phyloP scores from a whole-genome alignment of 352 stramenopile genomes.

The Pythium plurisporium region DNA sequence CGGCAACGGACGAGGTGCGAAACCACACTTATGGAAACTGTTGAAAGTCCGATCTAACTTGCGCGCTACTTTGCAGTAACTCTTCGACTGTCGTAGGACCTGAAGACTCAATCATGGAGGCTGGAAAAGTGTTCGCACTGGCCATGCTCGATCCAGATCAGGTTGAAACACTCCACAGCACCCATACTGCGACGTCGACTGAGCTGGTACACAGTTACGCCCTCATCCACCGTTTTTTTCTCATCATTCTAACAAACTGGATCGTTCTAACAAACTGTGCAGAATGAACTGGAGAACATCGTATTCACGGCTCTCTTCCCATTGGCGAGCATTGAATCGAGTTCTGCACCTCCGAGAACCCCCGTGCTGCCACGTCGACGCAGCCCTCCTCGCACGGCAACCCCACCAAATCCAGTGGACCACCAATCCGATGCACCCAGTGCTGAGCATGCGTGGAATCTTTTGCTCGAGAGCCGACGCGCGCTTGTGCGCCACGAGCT shows the following conservation, averaged over 20 bases:
- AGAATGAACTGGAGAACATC: not conserved
- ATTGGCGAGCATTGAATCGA: not conserved
- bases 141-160: not conserved
- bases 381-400: not conserved
- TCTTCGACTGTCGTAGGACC: not conserved
- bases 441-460: conserved; percentile 7
- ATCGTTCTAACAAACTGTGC: not conserved
- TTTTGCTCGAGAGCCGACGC: conserved; percentile 17
- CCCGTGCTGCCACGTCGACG: not conserved
- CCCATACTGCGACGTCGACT: not conserved
- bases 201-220: not conserved
- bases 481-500: conserved; percentile 19
- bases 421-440: not conserved
- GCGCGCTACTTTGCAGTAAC: not conserved
- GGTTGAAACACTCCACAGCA: not conserved
- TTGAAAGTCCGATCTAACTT: not conserved
- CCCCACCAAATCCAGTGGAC: not conserved
- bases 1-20: conserved; percentile 4
- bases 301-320: conserved; percentile 3
- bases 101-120: not conserved
- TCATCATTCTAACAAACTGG: not conserved
- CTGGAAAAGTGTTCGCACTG: not conserved
- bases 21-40: not conserved
- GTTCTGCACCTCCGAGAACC: not conserved
- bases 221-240: not conserved